These are phyloP conservation scores for Leucaena leucocephala DNA, from an alignment of 306 rosid genomes.

Conservation along the genomic window DNA sequence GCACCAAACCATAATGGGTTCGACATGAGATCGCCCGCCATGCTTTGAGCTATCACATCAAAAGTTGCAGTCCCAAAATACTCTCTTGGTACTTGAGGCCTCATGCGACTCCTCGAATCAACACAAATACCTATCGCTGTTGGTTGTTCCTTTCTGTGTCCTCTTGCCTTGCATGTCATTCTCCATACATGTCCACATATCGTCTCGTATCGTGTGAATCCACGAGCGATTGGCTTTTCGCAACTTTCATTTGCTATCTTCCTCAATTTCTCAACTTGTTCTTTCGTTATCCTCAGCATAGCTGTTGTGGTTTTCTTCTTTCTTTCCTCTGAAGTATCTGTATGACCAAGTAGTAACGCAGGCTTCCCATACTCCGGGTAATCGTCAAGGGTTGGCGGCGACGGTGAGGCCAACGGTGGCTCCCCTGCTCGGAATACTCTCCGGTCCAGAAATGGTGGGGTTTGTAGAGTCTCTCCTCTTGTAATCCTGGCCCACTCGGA, in stretches of 20 bases:
- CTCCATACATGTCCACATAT: constrained; percentile 64
- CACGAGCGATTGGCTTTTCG: background rate
- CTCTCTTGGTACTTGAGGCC: constrained; percentile 50
- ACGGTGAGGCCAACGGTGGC: constrained; percentile 4
- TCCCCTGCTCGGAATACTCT: constrained; percentile 35
- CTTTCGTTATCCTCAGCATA: constrained; percentile 47
- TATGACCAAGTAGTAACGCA: constrained; percentile 31
- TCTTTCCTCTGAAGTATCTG: constrained; percentile 38
- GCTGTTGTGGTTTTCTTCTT: constrained; percentile 47
- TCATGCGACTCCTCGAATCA: constrained; percentile 49
- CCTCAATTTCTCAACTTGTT: constrained; percentile 51
- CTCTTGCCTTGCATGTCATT: constrained; percentile 59
- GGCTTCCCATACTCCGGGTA: constrained; percentile 37
- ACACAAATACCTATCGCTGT: constrained; percentile 46
- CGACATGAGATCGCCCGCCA: constrained; percentile 50
- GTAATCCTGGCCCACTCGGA: constrained; percentile 61
- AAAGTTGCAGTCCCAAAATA: constrained; percentile 64
- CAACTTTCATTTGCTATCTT: constrained; percentile 43
- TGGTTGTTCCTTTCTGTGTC: constrained; percentile 48
- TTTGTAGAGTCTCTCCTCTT: constrained; percentile 48
- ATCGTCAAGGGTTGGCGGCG: background rate
- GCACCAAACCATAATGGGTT: constrained; percentile 62
- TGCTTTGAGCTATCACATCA: constrained; percentile 48
- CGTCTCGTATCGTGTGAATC: constrained; percentile 53
- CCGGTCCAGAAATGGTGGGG: constrained; percentile 47